Conservation (phyloP, 768 basidiomycete species). For the Pisolithus marmoratus region DNA sequence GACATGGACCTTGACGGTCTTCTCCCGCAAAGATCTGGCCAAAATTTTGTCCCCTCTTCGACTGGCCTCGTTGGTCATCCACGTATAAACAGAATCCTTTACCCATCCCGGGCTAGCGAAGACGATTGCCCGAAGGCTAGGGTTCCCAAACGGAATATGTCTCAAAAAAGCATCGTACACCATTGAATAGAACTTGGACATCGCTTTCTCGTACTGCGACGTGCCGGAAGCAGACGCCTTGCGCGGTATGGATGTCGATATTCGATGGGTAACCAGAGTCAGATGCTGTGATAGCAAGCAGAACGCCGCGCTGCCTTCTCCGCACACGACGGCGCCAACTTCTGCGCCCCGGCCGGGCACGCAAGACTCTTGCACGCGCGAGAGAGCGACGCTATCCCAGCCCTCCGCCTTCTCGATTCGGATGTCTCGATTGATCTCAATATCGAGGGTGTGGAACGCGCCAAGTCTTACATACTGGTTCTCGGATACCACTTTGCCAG, state of each 20-base stretch:
- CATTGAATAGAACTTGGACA: slow-evolving; percentile 75
- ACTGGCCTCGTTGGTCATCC: slow-evolving; percentile 76
- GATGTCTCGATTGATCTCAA: slow-evolving; percentile 88
- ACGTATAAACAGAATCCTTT: slow-evolving; percentile 80
- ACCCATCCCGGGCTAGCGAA: slow-evolving; percentile 98
- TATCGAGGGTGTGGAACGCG: slow-evolving; percentile 90
- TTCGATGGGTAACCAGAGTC: slow-evolving; percentile 87
- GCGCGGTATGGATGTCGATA: slow-evolving; percentile 84
- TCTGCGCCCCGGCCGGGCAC: slow-evolving; percentile 94
- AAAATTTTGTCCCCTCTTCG: slow-evolving; percentile 78
- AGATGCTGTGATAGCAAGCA: slow-evolving; percentile 96
- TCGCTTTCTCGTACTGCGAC: slow-evolving; percentile 89
- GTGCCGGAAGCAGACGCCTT: slow-evolving; percentile 80
- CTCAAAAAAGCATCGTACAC: slow-evolving; percentile 84
- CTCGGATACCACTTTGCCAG: slow-evolving; percentile 81
- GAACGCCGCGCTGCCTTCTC: slow-evolving; percentile 92
- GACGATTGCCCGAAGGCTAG: slow-evolving; percentile 79
- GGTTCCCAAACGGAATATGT: slow-evolving; percentile 80
- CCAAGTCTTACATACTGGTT: slow-evolving; percentile 89
- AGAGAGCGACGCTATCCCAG: slow-evolving; percentile 88
- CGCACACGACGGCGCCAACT: slow-evolving; percentile 91
- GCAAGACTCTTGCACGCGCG: slow-evolving; percentile 81
- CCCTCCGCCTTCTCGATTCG: slow-evolving; percentile 81
- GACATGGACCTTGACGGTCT: slow-evolving; percentile 86
- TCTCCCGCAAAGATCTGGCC: slow-evolving; percentile 69